Percentiles rank a stretch among this genome's conserved stretches.
Evolutionary conservation across 2,329 filamentous ascomycete genomes (phyloP).

Genomic region (Penicillium paneum): DNA sequence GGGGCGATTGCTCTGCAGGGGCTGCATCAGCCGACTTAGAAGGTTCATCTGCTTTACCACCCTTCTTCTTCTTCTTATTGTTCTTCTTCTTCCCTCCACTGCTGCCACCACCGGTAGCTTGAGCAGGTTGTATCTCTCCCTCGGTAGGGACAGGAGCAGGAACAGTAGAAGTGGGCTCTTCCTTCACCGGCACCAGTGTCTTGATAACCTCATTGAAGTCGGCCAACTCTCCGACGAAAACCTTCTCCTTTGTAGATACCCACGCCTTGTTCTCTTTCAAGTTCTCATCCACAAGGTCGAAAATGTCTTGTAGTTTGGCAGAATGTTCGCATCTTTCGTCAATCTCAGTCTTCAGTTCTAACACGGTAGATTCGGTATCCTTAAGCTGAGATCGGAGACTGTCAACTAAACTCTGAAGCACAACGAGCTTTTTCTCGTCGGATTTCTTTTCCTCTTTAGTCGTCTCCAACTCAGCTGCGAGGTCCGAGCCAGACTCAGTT

Average conservation of each 20-base stretch:
- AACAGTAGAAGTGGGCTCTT: slow-evolving; percentile 9
- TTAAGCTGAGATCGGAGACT: slow-evolving; percentile 54
- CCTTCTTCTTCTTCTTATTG: slow-evolving; percentile 86
- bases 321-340: slow-evolving; percentile 37
- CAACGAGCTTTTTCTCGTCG: slow-evolving; percentile 53
- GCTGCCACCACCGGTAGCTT: slow-evolving; percentile 17
- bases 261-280: slow-evolving; percentile 36
- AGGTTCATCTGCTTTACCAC: slow-evolving; percentile 51
- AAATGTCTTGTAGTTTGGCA: slow-evolving; percentile 33
- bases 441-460: slow-evolving; percentile 36
- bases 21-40: slow-evolving; percentile 22
- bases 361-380: slow-evolving; percentile 51
- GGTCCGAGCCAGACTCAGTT: slow-evolving; percentile 22
- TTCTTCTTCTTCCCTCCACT: slow-evolving; percentile 66
- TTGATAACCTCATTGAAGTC: slow-evolving; percentile 37
- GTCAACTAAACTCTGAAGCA: slow-evolving; percentile 55
- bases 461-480: slow-evolving; percentile 33
- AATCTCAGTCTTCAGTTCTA: slow-evolving; percentile 45
- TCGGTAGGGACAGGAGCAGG: slow-evolving; percentile 16
- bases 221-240: slow-evolving; percentile 32
- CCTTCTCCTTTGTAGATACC: slow-evolving; percentile 34
- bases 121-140: slow-evolving; percentile 20
- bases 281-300: slow-evolving; percentile 42
- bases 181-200: slow-evolving; percentile 27
- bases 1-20: slow-evolving; percentile 18